These are phyloP conservation scores for Annulohypoxylon truncatum DNA, from an alignment of 2,329 filamentous ascomycete genomes.

Conservation along the genomic window DNA sequence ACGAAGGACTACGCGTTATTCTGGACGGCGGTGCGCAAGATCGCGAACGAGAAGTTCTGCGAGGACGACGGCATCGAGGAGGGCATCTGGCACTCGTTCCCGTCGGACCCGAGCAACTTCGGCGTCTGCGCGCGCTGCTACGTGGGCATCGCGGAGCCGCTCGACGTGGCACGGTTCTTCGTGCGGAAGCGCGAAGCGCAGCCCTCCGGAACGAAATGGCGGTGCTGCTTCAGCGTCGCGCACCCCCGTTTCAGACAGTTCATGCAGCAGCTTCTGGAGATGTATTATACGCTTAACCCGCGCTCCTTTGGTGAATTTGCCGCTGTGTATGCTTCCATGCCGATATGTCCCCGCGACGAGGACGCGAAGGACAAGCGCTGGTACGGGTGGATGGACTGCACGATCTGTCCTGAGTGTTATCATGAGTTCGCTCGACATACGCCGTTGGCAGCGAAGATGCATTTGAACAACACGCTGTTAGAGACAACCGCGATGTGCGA, in stretches of 20 bases:
- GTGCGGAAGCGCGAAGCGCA: conserved; percentile 38
- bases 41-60: conserved; percentile 50
- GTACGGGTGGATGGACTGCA: conserved; percentile 54
- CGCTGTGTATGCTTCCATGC: conserved; percentile 47
- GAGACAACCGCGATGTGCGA: conserved; percentile 51
- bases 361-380: conserved; percentile 41
- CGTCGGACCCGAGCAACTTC: conserved; percentile 50
- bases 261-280: conserved; percentile 43
- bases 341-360: conserved; percentile 45
- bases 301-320: conserved; percentile 47
- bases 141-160: conserved; percentile 48
- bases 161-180: conserved; percentile 50
- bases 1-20: conserved; percentile 50
- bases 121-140: conserved; percentile 54
- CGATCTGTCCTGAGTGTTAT: conserved; percentile 54
- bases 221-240: conserved; percentile 52
- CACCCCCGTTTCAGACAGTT: conserved; percentile 47
- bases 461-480: conserved; percentile 41
- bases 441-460: conserved; percentile 47
- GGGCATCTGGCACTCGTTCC: conserved; percentile 52
- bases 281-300: conserved; percentile 46
- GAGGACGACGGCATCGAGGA: conserved; percentile 46
- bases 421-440: conserved; percentile 49
- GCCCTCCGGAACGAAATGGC: conserved; percentile 33
- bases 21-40: conserved; percentile 49